phyloP scores from a whole-genome alignment of 2,329 filamentous ascomycete species.

The Colletotrichum kahawae region DNA sequence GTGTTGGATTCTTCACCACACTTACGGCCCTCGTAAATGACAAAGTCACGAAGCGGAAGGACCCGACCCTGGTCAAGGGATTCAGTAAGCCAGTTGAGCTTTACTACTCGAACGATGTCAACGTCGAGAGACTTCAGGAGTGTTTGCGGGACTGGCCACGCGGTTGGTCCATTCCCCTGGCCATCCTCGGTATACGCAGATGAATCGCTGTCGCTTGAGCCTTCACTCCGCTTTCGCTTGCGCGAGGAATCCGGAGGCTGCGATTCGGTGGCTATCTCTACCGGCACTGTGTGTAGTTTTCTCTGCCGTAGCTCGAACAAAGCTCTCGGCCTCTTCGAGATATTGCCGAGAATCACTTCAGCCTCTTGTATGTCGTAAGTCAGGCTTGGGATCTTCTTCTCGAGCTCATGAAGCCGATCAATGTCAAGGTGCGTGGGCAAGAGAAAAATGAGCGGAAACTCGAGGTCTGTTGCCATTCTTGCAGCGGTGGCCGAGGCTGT shows the following conservation, averaged over 20 bases:
- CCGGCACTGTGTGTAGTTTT: constrained; percentile 64
- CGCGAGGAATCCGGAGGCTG: background rate
- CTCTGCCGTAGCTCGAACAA: constrained; percentile 77
- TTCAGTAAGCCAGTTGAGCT: constrained; percentile 62
- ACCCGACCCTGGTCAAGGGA: constrained; percentile 49
- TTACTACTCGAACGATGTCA: constrained; percentile 55
- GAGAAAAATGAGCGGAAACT: constrained; percentile 72
- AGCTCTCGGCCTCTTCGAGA: constrained; percentile 73
- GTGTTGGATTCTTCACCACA: background rate
- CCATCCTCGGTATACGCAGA: background rate
- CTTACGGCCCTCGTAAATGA: constrained; percentile 58
- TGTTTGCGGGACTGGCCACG: background rate
- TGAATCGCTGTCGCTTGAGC: constrained; percentile 30
- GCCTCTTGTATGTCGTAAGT: constrained; percentile 78
- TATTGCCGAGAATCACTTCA: constrained; percentile 74
- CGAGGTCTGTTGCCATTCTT: constrained; percentile 24
- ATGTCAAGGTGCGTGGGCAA: constrained; percentile 71
- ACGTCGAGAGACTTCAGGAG: constrained; percentile 22
- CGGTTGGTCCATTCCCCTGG: background rate
- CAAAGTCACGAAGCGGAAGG: constrained; percentile 54
- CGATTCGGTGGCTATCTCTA: constrained; percentile 23
- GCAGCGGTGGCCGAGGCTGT: background rate
- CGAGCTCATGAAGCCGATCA: constrained; percentile 66
- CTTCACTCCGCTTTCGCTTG: constrained; percentile 1
- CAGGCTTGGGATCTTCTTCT: constrained; percentile 67